These are phyloP conservation scores for Dothideomycetes sp. DNA, from an alignment of 2,329 filamentous ascomycete genomes.

Conservation along the genomic window DNA sequence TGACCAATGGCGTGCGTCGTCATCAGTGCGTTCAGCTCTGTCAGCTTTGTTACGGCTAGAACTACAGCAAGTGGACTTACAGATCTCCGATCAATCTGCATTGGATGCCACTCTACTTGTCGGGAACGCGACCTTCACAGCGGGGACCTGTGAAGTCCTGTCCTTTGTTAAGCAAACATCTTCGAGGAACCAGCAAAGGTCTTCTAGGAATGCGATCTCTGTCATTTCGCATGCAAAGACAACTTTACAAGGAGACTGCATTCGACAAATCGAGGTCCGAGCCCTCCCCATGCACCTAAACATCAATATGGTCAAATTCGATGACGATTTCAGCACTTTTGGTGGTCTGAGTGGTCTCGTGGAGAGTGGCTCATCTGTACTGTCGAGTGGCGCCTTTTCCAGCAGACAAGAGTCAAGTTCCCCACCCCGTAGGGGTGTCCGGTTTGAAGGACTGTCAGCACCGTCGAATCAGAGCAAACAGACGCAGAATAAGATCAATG, in stretches of 20 bases:
- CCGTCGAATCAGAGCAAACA: constrained; percentile 23
- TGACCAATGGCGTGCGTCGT: not conserved
- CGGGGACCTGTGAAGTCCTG: constrained; percentile 7
- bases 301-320: constrained; percentile 59
- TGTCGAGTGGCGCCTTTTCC: constrained; percentile 42
- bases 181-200: not conserved
- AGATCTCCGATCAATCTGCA: not conserved
- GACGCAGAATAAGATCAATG: constrained; percentile 55
- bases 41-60: not conserved
- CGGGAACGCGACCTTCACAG: constrained; percentile 1
- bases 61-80: not conserved
- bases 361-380: constrained; percentile 77
- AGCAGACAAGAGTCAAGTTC: constrained; percentile 23
- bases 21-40: not conserved
- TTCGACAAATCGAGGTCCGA: constrained; percentile 48
- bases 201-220: not conserved
- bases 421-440: constrained; percentile 42
- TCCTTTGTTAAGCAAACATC: not conserved
- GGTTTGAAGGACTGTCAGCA: constrained; percentile 42
- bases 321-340: constrained; percentile 74
- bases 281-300: constrained; percentile 69
- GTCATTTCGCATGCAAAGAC: constrained; percentile 11
- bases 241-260: constrained; percentile 17
- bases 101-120: not conserved
- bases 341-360: constrained; percentile 86